Conservation (phyloP, 192 early-diverging fungal genomes). For the Dimargaris verticillata region DNA sequence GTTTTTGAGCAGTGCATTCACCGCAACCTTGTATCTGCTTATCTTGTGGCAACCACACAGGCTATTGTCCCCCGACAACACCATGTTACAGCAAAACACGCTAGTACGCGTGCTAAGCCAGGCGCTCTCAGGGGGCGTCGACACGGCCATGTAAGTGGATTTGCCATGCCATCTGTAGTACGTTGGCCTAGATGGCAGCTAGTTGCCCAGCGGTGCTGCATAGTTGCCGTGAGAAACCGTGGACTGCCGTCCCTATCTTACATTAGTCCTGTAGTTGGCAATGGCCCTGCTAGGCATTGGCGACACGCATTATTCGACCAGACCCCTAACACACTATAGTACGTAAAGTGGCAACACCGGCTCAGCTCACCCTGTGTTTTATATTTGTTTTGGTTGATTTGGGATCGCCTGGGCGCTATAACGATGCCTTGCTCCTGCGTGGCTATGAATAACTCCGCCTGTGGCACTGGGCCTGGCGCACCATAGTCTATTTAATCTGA, state of each 20-base stretch:
- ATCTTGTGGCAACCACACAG: too few species aligned
- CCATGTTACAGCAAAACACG: slow-evolving; percentile 7
- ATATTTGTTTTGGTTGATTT: not conserved
- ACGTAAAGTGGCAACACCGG: not conserved
- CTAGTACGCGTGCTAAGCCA: slow-evolving; percentile 8
- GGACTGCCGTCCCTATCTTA: too few species aligned
- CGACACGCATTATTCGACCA: too few species aligned
- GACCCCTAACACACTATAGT: not conserved
- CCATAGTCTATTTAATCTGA: not conserved
- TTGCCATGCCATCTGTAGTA: too few species aligned
- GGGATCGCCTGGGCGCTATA: not conserved
- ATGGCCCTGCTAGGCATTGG: too few species aligned
- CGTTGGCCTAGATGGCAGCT: too few species aligned
- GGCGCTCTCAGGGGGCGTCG: slow-evolving; percentile 6
- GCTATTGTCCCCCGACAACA: not conserved
- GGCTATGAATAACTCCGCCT: not conserved
- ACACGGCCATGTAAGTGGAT: slow-evolving; percentile 9
- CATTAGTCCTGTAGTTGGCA: too few species aligned
- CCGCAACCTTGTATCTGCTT: too few species aligned
- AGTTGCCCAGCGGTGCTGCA: too few species aligned
- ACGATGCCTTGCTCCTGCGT: not conserved
- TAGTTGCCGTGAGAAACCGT: too few species aligned
- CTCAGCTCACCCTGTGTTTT: not conserved
- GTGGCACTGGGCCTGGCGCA: not conserved
- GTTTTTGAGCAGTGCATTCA: too few species aligned